Conservation (phyloP, 2,329 filamentous ascomycete genomes). For the Aspergillus intermedius region DNA sequence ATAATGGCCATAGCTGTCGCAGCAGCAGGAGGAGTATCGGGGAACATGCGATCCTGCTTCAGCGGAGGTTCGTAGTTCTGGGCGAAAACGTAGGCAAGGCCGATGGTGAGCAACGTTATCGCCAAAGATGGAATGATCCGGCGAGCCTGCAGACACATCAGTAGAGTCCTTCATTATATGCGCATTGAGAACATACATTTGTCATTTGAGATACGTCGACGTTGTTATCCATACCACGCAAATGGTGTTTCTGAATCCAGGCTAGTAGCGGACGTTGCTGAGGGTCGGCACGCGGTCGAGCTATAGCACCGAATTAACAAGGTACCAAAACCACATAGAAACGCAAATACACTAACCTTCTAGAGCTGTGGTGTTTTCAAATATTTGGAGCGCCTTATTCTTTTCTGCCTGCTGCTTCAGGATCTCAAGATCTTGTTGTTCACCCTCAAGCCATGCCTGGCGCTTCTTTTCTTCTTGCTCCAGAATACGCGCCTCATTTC, state of each 20-base stretch:
- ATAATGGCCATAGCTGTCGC: conserved; percentile 48
- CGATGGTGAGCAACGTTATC: conserved; percentile 32
- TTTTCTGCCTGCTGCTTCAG: conserved; percentile 24
- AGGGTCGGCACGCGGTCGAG: conserved; percentile 33
- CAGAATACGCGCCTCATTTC: conserved; percentile 35
- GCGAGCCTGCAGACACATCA: conserved; percentile 22
- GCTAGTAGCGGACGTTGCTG: conserved; percentile 33
- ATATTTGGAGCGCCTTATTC: conserved; percentile 32
- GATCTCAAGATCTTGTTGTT: conserved; percentile 36
- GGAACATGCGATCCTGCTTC: conserved; percentile 43
- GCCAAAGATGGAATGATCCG: conserved; percentile 44
- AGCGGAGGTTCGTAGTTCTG: conserved; percentile 45
- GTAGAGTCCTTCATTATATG: background rate
- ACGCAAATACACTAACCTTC: conserved; percentile 25
- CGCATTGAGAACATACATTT: conserved; percentile 21
- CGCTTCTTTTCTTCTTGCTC: conserved; percentile 44
- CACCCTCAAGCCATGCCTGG: conserved; percentile 48
- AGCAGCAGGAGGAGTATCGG: conserved; percentile 44
- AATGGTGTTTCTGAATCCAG: conserved; percentile 39
- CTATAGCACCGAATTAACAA: conserved; percentile 19
- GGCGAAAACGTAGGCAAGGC: conserved; percentile 39
- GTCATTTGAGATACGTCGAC: conserved; percentile 28
- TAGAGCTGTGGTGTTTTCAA: conserved; percentile 27
- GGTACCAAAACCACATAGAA: background rate
- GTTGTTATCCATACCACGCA: conserved; percentile 30